These are phyloP conservation scores for Colletotrichum euphorbiae DNA, from an alignment of 2,329 filamentous ascomycete genomes.

Conservation along the genomic window DNA sequence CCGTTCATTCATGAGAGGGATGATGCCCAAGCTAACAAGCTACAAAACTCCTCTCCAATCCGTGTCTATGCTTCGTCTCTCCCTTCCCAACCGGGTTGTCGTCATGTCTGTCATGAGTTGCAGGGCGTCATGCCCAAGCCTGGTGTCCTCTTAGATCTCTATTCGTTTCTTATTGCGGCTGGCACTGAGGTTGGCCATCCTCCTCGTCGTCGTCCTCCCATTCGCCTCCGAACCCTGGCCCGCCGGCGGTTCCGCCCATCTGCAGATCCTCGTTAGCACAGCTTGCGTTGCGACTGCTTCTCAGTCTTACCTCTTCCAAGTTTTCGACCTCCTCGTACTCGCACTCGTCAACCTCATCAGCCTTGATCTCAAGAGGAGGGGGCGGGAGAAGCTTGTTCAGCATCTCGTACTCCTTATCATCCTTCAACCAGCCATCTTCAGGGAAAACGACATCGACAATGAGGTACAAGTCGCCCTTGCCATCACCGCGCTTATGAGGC, in stretches of 20 bases:
- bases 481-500: slow-evolving; percentile 88
- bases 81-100: slow-evolving; percentile 34
- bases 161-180: slow-evolving; percentile 69
- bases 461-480: slow-evolving; percentile 88
- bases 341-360: slow-evolving; percentile 86
- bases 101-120: slow-evolving; percentile 38
- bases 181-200: slow-evolving; percentile 75
- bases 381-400: slow-evolving; percentile 82
- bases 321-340: slow-evolving; percentile 86
- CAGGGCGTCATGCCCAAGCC: slow-evolving; percentile 33
- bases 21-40: slow-evolving; percentile 37
- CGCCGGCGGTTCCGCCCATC: slow-evolving; percentile 79
- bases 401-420: slow-evolving; percentile 76
- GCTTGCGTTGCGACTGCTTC: not conserved
- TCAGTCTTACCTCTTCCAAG: slow-evolving; percentile 75
- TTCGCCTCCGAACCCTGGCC: slow-evolving; percentile 72
- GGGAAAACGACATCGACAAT: slow-evolving; percentile 90
- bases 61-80: slow-evolving; percentile 36
- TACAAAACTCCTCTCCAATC: slow-evolving; percentile 38
- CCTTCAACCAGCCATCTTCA: slow-evolving; percentile 82
- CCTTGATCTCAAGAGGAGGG: slow-evolving; percentile 69
- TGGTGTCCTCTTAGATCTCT: slow-evolving; percentile 34
- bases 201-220: slow-evolving; percentile 81
- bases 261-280: slow-evolving; percentile 49
- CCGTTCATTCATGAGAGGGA: slow-evolving; percentile 39